Evolutionary conservation across 2,329 filamentous ascomycete species (phyloP).

Genomic region (Passalora sequoiae): DNA sequence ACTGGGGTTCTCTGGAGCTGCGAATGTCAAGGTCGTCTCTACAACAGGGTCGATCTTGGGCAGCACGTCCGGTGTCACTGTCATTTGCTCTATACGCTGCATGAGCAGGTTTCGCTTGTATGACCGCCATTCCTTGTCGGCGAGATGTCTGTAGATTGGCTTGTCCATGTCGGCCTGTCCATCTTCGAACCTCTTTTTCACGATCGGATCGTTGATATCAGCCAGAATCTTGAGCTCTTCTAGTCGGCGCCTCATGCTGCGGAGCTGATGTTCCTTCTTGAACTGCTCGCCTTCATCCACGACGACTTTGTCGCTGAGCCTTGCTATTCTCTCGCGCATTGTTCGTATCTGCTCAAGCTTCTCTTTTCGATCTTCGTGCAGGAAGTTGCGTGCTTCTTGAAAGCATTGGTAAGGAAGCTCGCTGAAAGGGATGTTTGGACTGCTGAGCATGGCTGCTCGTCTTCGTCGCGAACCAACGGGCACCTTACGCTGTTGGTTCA

Average conservation of each 20-base stretch:
- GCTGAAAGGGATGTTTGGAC: slow-evolving; percentile 72
- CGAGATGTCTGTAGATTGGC: slow-evolving; percentile 88
- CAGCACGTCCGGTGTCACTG: slow-evolving; percentile 81
- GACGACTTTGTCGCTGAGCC: slow-evolving; percentile 51
- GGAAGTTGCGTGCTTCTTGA: slow-evolving; percentile 83
- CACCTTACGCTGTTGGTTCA: slow-evolving; percentile 54
- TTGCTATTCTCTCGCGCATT: slow-evolving; percentile 63
- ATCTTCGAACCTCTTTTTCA: slow-evolving; percentile 93
- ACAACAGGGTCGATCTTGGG: slow-evolving; percentile 70
- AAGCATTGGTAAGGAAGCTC: slow-evolving; percentile 96
- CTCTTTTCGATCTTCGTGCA: slow-evolving; percentile 72
- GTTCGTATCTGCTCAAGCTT: slow-evolving; percentile 69
- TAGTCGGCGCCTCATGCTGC: slow-evolving; percentile 65
- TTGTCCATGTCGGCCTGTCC: slow-evolving; percentile 91
- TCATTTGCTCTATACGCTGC: slow-evolving; percentile 82
- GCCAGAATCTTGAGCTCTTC: slow-evolving; percentile 80
- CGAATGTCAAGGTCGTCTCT: slow-evolving; percentile 79
- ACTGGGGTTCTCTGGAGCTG: slow-evolving; percentile 28
- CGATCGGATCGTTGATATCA: slow-evolving; percentile 89
- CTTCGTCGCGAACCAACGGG: slow-evolving; percentile 78
- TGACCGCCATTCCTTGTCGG: slow-evolving; percentile 78
- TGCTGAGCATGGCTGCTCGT: slow-evolving; percentile 49
- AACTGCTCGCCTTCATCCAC: slow-evolving; percentile 25
- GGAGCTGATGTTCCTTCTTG: slow-evolving; percentile 59
- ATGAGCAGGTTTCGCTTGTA: slow-evolving; percentile 73